Evolutionary conservation across 2,329 filamentous ascomycete species (phyloP), one percentile per base, ranked within the genome.

Genomic region (Periconia macrospinosa): DNA sequence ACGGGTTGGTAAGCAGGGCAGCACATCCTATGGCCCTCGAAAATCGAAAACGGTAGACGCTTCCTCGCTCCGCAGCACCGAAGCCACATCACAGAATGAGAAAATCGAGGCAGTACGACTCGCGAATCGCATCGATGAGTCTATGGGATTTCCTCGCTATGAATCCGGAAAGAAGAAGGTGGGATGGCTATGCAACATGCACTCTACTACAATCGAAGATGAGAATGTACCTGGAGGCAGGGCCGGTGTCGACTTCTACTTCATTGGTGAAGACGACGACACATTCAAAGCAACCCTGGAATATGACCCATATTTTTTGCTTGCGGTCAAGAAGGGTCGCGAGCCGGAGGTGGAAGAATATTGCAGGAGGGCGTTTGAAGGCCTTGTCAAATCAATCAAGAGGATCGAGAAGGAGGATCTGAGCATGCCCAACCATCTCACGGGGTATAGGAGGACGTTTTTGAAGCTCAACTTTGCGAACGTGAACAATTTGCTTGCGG

Each of bases 281-380:
- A 93, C 89, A 6, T 99, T 99, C 82, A 99, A 99, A 74, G 92
- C 94, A 11, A 97, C 92, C 0, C 78, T 99, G 60, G 91, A 96
- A 77, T 97, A 96, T 73, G 92, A 97, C 65, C 94, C 94, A 0
- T 99, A 99, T 78, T 96, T 99, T 65, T 77, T 99, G 55, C 86
- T 99, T 49, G 93, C 92, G 0, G 90, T 92, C 49, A 94, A 92
- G 74, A 90, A 88, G 68, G 91, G 92, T 8, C 87, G 86, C 65
- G 95, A 99, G 77, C 83, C 86, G 48, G 95, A 99, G 75, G 94
- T 96, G 1, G 95, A 99, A 72, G 94, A 99, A 78, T 99, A 92
- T 91, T 85, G 91, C 60, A 78, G 80, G 82, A 90, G 86, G 76
- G 89, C 74, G 78, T 95, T 76, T 56, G 94, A 91, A 60, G 93